Evolutionary conservation across 75 land plant species (phyloP).

Genomic region (Selaginella tamariscina): DNA sequence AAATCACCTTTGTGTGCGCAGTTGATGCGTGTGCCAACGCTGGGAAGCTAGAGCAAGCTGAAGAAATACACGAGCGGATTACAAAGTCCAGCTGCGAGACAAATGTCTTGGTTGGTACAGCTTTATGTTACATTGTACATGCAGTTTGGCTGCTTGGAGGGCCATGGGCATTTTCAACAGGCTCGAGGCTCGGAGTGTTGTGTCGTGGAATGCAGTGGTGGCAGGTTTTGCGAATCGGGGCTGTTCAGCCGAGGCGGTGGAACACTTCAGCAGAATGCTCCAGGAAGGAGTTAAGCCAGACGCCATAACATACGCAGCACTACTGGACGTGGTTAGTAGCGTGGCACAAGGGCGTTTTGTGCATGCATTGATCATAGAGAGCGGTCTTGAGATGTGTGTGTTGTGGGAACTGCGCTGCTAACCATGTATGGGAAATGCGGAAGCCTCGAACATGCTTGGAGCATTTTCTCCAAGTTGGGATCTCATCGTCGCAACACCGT

Average conservation of each 20-base stretch:
- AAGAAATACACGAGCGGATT: not conserved
- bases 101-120: not conserved
- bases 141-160: not conserved
- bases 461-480: not conserved
- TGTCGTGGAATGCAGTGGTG: slow-evolving; percentile 55
- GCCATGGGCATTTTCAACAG: not conserved
- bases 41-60: not conserved
- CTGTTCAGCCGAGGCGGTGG: not conserved
- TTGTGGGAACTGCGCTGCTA: not conserved
- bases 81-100: not conserved
- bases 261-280: not conserved
- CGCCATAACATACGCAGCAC: not conserved
- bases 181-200: slow-evolving; percentile 32
- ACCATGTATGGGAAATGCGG: not conserved
- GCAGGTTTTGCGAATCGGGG: slow-evolving; percentile 41
- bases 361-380: not conserved
- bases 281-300: not conserved
- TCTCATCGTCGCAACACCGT: not conserved
- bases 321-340: no score
- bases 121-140: not conserved
- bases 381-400: not conserved
- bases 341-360: no score
- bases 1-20: not conserved
- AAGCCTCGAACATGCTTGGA: not conserved
- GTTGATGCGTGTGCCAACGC: not conserved